A percentile compares a stretch with the other conserved stretches of the same genome.
These are phyloP conservation scores for Hymenoscyphus fructigenus DNA, from an alignment of 2,329 filamentous ascomycete species.

Conservation along the genomic window DNA sequence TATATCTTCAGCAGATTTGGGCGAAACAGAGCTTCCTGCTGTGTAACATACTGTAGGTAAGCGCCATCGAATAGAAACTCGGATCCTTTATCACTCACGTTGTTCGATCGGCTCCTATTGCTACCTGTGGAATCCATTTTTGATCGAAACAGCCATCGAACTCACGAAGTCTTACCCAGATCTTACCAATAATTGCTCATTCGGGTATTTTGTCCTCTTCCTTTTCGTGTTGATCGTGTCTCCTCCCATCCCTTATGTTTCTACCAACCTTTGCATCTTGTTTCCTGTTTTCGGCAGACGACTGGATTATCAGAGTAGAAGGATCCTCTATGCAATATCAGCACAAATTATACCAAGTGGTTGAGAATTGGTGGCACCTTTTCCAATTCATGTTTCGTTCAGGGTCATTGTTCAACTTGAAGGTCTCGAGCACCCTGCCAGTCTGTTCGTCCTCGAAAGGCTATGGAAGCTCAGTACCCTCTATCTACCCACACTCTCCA, in stretches of 20 bases:
- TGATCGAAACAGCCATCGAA: background rate
- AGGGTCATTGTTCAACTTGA: background rate
- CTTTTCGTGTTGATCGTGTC: background rate
- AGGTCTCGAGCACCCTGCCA: background rate
- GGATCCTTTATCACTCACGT: background rate
- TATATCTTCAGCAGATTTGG: background rate
- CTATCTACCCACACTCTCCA: background rate
- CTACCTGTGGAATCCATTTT: background rate
- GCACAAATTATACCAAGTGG: background rate
- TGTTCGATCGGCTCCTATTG: conserved; percentile 1
- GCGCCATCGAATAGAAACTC: background rate
- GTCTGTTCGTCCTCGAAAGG: background rate
- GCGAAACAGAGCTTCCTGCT: background rate
- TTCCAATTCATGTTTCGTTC: background rate
- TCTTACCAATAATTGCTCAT: background rate
- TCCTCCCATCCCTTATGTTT: background rate
- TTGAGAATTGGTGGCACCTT: background rate
- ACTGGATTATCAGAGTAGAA: background rate
- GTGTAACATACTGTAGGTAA: background rate
- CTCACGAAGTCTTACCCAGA: background rate
- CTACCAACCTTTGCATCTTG: background rate
- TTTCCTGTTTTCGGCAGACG: background rate
- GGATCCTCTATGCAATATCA: background rate
- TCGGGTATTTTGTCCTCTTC: background rate
- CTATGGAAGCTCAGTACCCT: background rate